Conservation (phyloP, 108 stramenopile species). For the Skeletonema menzelii region DNA sequence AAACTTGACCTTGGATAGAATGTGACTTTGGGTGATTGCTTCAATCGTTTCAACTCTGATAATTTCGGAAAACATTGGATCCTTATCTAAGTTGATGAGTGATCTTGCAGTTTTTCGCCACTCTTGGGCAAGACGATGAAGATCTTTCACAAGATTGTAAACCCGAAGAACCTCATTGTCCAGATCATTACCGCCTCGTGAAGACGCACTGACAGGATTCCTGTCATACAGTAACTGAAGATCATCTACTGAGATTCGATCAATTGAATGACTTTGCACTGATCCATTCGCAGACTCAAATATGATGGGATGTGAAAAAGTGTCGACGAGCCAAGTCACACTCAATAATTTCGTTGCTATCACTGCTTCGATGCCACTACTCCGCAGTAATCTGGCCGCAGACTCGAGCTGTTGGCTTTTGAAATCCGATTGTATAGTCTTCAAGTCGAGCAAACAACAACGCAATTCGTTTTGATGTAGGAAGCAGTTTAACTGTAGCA, state of each 20-base stretch:
- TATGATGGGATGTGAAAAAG: slow-evolving; percentile 18
- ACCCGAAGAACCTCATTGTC: slow-evolving; percentile 58
- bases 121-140: slow-evolving; percentile 48
- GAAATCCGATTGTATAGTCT: slow-evolving; percentile 40
- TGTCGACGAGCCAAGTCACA: slow-evolving; percentile 65
- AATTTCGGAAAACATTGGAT: background rate
- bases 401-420: slow-evolving; percentile 23
- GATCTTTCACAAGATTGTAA: slow-evolving; percentile 48
- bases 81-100: slow-evolving; percentile 8
- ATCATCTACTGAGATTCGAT: slow-evolving; percentile 28
- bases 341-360: slow-evolving; percentile 46
- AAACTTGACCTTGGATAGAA: slow-evolving; percentile 54
- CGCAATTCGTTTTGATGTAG: slow-evolving; percentile 47
- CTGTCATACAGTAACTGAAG: slow-evolving; percentile 19
- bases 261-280: background rate
- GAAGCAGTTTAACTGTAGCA: slow-evolving; percentile 44
- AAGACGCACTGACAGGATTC: slow-evolving; percentile 12
- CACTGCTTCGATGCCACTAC: slow-evolving; percentile 26
- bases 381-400: slow-evolving; percentile 31
- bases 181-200: slow-evolving; percentile 14
- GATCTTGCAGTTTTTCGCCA: slow-evolving; percentile 62
- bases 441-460: slow-evolving; percentile 35
- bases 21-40: slow-evolving; percentile 8
- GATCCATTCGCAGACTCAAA: background rate
- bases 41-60: slow-evolving; percentile 21